Conservation (phyloP, 2,329 filamentous ascomycete genomes). For the Tolypocladium tundrense region DNA sequence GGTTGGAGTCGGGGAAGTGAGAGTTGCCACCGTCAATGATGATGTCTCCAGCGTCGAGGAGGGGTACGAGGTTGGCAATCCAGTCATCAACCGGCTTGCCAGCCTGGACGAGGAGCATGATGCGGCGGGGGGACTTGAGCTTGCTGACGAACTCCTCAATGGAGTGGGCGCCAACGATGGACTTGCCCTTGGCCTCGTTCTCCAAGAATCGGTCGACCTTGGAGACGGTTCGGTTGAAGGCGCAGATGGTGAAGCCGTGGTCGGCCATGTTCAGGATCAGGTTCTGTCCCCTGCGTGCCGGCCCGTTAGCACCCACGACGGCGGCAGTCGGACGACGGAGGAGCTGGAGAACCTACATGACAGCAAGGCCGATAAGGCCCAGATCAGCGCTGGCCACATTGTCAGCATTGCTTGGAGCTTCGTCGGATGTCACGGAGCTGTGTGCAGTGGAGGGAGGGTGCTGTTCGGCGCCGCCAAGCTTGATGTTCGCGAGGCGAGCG, state of each 20-base stretch:
- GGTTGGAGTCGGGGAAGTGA: constrained; percentile 98
- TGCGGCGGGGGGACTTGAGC: constrained; percentile 91
- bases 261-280: constrained; percentile 84
- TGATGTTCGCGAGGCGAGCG: constrained; percentile 65
- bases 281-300: constrained; percentile 57
- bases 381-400: constrained; percentile 64
- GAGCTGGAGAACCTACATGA: constrained; percentile 53
- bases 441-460: constrained; percentile 16
- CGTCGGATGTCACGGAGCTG: constrained; percentile 10
- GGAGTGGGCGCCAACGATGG: constrained; percentile 85
- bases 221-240: constrained; percentile 96
- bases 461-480: constrained; percentile 53
- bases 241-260: constrained; percentile 91
- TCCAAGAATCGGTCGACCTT: constrained; percentile 94
- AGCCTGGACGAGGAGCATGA: constrained; percentile 99
- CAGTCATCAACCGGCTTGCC: constrained; percentile 97
- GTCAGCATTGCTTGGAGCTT: constrained; percentile 42
- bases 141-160: constrained; percentile 92
- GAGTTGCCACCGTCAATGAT: constrained; percentile 99
- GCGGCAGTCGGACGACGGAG: constrained; percentile 7
- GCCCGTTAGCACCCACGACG: background rate
- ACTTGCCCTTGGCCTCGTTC: constrained; percentile 92
- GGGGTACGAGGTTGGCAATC: constrained; percentile 87
- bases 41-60: constrained; percentile 81
- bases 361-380: constrained; percentile 85